phyloP scores from a whole-genome alignment of 495 filamentous ascomycete species.

The Daldinia vernicosa region DNA sequence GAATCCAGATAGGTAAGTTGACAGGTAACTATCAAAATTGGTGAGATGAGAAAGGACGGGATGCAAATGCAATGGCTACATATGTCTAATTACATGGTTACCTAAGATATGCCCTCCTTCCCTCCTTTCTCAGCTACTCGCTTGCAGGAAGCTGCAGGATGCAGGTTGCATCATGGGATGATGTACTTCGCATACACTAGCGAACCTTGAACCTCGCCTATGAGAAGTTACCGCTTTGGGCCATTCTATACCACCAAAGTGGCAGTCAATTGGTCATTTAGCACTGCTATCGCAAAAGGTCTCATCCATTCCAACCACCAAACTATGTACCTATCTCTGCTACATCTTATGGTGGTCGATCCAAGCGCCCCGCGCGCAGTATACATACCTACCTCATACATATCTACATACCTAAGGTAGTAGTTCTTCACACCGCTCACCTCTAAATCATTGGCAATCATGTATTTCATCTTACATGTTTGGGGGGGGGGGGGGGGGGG shows the following conservation, averaged over 20 bases:
- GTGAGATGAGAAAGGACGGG: slow-evolving; percentile 6
- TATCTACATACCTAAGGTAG: no score
- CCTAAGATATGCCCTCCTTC: not conserved
- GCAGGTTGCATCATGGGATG: slow-evolving; percentile 32
- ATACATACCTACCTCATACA: no score
- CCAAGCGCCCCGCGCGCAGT: not conserved
- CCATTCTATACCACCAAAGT: slow-evolving; percentile 22
- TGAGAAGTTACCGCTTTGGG: slow-evolving; percentile 31
- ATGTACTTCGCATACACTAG: slow-evolving; percentile 20
- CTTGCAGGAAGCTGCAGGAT: slow-evolving; percentile 36
- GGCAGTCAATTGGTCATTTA: slow-evolving; percentile 29
- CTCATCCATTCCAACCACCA: not conserved
- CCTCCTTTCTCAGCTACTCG: slow-evolving; percentile 11
- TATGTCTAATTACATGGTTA: not conserved
- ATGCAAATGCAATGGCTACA: slow-evolving; percentile 7
- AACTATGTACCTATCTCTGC: not conserved
- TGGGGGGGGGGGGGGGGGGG: no score
- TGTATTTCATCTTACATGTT: slow-evolving; percentile 14
- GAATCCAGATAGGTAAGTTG: slow-evolving; percentile 1
- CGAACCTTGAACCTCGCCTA: slow-evolving; percentile 32
- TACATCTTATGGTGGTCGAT: not conserved
- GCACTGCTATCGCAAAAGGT: slow-evolving; percentile 12
- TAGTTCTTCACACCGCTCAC: slow-evolving; percentile 32
- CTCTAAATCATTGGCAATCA: slow-evolving; percentile 8
- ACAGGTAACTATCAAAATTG: slow-evolving; percentile 4